phyloP scores from a whole-genome alignment of 2,329 filamentous ascomycete genomes.

The Hymenoscyphus infarciens region DNA sequence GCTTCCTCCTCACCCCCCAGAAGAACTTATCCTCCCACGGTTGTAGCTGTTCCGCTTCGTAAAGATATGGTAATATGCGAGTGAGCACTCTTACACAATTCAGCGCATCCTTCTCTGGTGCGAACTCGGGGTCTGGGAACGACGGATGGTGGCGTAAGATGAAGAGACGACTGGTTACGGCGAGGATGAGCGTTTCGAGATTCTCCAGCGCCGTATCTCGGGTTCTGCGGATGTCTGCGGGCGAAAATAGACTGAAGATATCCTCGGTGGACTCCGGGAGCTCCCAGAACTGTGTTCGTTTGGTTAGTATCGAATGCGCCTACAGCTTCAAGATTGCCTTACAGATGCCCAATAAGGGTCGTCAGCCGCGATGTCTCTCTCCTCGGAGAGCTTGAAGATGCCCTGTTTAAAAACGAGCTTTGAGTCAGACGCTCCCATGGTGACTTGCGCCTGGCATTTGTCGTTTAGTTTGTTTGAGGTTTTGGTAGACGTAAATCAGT shows the following conservation, averaged over 20 bases:
- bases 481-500: background rate
- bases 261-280: slow-evolving; percentile 93
- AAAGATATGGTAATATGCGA: slow-evolving; percentile 82
- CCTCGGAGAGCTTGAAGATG: slow-evolving; percentile 94
- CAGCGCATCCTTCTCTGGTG: slow-evolving; percentile 79
- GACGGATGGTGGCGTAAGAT: slow-evolving; percentile 82
- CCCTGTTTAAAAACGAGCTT: slow-evolving; percentile 98
- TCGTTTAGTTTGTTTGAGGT: slow-evolving; percentile 13
- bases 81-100: slow-evolving; percentile 94
- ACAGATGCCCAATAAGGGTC: slow-evolving; percentile 93
- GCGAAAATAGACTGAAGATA: slow-evolving; percentile 92
- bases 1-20: slow-evolving; percentile 73
- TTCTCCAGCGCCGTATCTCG: slow-evolving; percentile 83
- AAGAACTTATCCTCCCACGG: slow-evolving; percentile 93
- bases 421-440: slow-evolving; percentile 96
- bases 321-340: slow-evolving; percentile 38
- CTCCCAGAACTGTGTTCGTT: slow-evolving; percentile 76
- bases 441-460: slow-evolving; percentile 29
- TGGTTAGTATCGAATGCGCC: slow-evolving; percentile 15
- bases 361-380: slow-evolving; percentile 79
- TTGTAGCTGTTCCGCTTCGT: slow-evolving; percentile 79
- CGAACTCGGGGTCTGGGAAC: slow-evolving; percentile 82
- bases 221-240: slow-evolving; percentile 81
- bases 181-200: slow-evolving; percentile 82
- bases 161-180: slow-evolving; percentile 77